Evolutionary conservation across 169 alveolate genomes (phyloP), one percentile per base, ranked within the genome.

Genomic region (Cryptosporidium felis): DNA sequence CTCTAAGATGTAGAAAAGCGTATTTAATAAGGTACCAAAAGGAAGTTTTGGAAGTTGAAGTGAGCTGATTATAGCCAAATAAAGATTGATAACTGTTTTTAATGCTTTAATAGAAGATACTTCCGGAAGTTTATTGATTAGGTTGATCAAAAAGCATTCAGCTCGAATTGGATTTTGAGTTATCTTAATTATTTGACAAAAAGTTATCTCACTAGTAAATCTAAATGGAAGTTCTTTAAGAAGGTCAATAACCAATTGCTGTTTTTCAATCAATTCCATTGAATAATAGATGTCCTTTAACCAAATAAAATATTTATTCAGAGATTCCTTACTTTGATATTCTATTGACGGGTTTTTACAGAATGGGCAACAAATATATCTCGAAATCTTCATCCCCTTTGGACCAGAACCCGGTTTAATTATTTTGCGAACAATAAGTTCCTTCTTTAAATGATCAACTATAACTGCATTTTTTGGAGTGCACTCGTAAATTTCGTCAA

Each of bases 401-500:
- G 32, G 26, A 28, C 32, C 32, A 9, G 32, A 56, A 56, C 14
- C 32, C n/a, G 63, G n/a, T 5, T 18, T 53, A 5, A 8, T 53
- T 38, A 53, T 8, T 16, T 53, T 53, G 4, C 56, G 66, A 53
- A 74, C 9, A 3, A 34, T 14, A 23, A 74, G 28, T 18, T 60
- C 67, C 23, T 74, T 56, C 18, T 56, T 74, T 38, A 74, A 23
- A 21, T 74, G 58, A 23, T 74, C 36, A 36, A 74, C 26, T 10
- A 74, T 51, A 38, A 49, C 28, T 10, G 30, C 21, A 5, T 56
- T 74, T 12, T 49, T 74, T 8, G 85, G 85, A 10, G 61, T 51
- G 36, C 66, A 74, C 56, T 74, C 66, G 56, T 74, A 74, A 23
- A 74, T 36, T 34, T 53, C 67, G 28, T 74, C 85, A 9, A 74